phyloP scores from a whole-genome alignment of 2,329 filamentous ascomycete species.

The Microsporum ferrugineum region DNA sequence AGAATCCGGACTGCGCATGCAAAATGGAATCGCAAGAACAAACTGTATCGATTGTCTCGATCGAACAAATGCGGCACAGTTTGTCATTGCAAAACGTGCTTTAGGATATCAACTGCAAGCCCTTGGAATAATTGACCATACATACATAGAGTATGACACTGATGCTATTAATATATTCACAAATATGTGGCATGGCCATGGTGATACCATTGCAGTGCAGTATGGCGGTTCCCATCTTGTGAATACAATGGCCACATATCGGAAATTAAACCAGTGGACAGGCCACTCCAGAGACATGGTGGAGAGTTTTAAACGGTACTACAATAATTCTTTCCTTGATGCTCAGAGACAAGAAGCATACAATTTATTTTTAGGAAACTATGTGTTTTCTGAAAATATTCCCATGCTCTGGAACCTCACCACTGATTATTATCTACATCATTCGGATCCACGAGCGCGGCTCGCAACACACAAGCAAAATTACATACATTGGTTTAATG shows the following conservation, averaged over 20 bases:
- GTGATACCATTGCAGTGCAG: conserved; percentile 93
- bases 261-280: conserved; percentile 98
- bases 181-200: conserved; percentile 96
- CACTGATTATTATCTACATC: conserved; percentile 93
- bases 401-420: conserved; percentile 95
- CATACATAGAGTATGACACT: conserved; percentile 79
- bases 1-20: conserved; percentile 55
- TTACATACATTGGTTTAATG: conserved; percentile 86
- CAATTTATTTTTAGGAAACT: conserved; percentile 93
- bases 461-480: conserved; percentile 50
- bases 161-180: conserved; percentile 95
- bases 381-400: conserved; percentile 73
- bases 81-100: conserved; percentile 90
- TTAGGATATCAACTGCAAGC: conserved; percentile 86
- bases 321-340: conserved; percentile 96
- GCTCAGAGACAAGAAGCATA: conserved; percentile 97
- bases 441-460: conserved; percentile 68
- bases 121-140: conserved; percentile 70
- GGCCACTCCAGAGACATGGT: conserved; percentile 98
- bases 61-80: conserved; percentile 93
- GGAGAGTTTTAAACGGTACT: conserved; percentile 96
- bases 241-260: conserved; percentile 98
- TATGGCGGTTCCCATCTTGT: conserved; percentile 96
- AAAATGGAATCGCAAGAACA: conserved; percentile 86
- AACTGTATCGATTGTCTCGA: conserved; percentile 98